Evolutionary conservation across 257 asterid genomes (phyloP).

Genomic region (Lavandula angustifolia): DNA sequence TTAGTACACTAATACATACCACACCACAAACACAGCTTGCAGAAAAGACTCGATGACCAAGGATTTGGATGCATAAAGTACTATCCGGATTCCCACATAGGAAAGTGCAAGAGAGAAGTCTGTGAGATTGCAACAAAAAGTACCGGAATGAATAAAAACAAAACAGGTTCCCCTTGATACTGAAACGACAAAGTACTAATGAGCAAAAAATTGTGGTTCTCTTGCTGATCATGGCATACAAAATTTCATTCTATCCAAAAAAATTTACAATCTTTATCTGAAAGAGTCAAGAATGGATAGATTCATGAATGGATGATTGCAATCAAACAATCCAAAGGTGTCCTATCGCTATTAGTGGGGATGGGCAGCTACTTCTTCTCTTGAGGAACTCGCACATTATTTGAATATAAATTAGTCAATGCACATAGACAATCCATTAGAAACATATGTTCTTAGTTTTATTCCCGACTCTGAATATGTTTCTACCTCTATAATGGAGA

Average conservation of each 20-base stretch:
- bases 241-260: not conserved
- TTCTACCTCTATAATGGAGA: not conserved
- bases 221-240: constrained; percentile 12
- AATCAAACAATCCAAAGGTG: not conserved
- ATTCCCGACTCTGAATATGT: not conserved
- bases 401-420: not conserved
- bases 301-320: not conserved
- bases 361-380: not conserved
- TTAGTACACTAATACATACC: not conserved
- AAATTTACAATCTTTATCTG: constrained; percentile 2
- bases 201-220: not conserved
- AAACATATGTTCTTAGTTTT: not conserved
- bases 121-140: not conserved
- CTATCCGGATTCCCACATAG: not conserved
- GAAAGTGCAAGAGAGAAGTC: not conserved
- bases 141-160: not conserved
- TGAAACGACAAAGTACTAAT: not conserved
- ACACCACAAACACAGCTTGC: not conserved
- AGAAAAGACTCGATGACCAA: constrained; percentile 8
- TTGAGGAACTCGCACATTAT: not conserved
- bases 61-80: not conserved
- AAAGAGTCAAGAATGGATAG: constrained; percentile 4
- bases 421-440: not conserved
- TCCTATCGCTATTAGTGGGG: not conserved
- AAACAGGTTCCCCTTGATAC: not conserved